Percentiles rank a stretch among this genome's conserved stretches.
phyloP scores from a whole-genome alignment of 1,139 yeast species.

The Zygoascus meyerae region DNA sequence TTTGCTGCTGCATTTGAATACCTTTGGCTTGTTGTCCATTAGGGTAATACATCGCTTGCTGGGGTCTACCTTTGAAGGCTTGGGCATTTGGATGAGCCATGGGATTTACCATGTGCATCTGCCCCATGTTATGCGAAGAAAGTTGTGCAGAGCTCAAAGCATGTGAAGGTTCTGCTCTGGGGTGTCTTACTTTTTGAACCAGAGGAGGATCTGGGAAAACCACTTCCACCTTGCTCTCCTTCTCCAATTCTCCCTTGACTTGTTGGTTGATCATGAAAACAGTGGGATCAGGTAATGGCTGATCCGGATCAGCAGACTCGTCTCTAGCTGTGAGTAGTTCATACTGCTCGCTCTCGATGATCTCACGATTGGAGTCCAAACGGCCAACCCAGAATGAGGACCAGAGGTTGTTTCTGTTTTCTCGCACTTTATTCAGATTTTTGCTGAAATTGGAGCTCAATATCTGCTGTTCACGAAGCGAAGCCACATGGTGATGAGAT shows the following conservation, averaged over 20 bases:
- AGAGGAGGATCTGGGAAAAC: conserved; percentile 24
- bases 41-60: background rate
- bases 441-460: conserved; percentile 30
- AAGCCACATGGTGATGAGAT: conserved; percentile 13
- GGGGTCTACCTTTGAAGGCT: background rate
- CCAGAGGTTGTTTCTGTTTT: conserved; percentile 29
- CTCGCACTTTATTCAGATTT: conserved; percentile 27
- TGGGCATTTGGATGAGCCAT: background rate
- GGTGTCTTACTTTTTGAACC: conserved; percentile 12
- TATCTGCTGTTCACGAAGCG: conserved; percentile 24
- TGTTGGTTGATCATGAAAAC: conserved; percentile 16
- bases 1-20: conserved; percentile 7
- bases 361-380: conserved; percentile 12
- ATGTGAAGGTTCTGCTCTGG: conserved; percentile 1
- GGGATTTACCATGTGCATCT: conserved; percentile 3
- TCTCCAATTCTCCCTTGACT: conserved; percentile 25
- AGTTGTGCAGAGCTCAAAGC: background rate
- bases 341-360: conserved; percentile 16
- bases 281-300: conserved; percentile 12
- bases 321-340: conserved; percentile 12
- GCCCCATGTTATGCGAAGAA: background rate
- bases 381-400: conserved; percentile 30
- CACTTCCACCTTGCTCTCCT: conserved; percentile 18
- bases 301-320: conserved; percentile 12
- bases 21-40: background rate